Evolutionary conservation across 768 basidiomycete species (phyloP), one percentile per base, ranked within the genome.

Genomic region (Agaricus blazei): DNA sequence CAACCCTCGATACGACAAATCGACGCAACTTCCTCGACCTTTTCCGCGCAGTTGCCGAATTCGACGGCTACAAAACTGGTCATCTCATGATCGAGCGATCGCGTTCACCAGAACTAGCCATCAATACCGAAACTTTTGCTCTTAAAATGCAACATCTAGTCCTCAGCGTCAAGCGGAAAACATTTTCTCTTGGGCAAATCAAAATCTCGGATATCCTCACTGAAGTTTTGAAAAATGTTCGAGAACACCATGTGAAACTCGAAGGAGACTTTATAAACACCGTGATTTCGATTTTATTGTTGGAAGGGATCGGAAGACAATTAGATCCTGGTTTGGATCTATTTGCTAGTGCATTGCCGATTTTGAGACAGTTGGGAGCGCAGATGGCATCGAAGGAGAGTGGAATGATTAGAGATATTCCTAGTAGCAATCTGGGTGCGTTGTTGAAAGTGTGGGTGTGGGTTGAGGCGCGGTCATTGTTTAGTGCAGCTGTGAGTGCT

Each of bases 261-360:
- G 96, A 99, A 72, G 93, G 88, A 12, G 97, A 98, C 68, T 99
- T 99, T 66, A 86, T 98, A 66, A 99, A 99, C 70, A 98, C 97
- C 0, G 93, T 99, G 57, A 88, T 99, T 57, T 91, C 90, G 9
- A 93, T 98, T 54, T 71, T 99, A 52, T 69, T 99, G 40, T 74
- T 99, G 52, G 97, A 99, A 70, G 97, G 97, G 1, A 98, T 99
- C 61, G 97, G 97, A 23, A 75, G 96, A 57, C 93, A 89, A 72
- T 68, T 99, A 59, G 94, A 99, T 70, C 95, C 97, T 1, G 77
- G 79, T 11, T 72, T 98, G 70, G 97, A 99, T 72, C 68, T 99
- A 56, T 98, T 99, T 78, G 93, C 94, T 65, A 93, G 90, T 72
- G 90, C 96, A 23, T 67, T 98, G 63, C 97, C 97, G 14, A 98